These are phyloP conservation scores for Dioscorea alata DNA, from an alignment of 106 monocot genomes.

Conservation along the genomic window DNA sequence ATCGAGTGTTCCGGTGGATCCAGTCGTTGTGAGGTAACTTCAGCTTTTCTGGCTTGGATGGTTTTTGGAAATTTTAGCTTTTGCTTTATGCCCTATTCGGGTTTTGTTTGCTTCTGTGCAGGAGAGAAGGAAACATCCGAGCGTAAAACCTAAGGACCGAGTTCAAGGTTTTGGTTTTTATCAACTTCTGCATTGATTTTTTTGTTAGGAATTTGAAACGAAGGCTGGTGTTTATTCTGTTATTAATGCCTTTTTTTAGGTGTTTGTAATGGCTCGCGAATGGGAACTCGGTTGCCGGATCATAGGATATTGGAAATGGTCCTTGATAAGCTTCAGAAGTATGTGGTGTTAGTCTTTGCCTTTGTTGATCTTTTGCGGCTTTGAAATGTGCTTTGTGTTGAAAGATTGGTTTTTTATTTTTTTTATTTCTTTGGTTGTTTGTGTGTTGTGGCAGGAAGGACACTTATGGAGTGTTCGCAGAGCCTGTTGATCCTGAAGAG, in stretches of 20 bases:
- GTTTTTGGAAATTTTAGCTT: too few species aligned
- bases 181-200: neutral
- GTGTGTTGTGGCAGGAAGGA: conserved; percentile 57
- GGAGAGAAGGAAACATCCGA: conserved; percentile 17
- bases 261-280: conserved; percentile 1
- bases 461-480: conserved; percentile 75
- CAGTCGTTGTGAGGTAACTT: conserved; percentile 24
- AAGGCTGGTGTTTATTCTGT: neutral
- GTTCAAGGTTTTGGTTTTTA: conserved; percentile 23
- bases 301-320: conserved; percentile 36
- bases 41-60: neutral
- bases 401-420: neutral
- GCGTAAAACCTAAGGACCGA: conserved; percentile 7
- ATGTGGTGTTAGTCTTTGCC: conserved; percentile 1
- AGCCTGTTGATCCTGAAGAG: conserved; percentile 88
- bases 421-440: too few species aligned
- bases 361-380: conserved; percentile 6
- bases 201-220: neutral
- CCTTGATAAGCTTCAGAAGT: conserved; percentile 93
- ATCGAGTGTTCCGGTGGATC: conserved; percentile 24
- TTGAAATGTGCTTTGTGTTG: conserved; percentile 3
- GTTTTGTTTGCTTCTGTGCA: neutral
- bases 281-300: conserved; percentile 58
- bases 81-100: too few species aligned
- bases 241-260: conserved; percentile 9